Conservation (phyloP, 1,139 yeast genomes). For the Pichia sp. region DNA sequence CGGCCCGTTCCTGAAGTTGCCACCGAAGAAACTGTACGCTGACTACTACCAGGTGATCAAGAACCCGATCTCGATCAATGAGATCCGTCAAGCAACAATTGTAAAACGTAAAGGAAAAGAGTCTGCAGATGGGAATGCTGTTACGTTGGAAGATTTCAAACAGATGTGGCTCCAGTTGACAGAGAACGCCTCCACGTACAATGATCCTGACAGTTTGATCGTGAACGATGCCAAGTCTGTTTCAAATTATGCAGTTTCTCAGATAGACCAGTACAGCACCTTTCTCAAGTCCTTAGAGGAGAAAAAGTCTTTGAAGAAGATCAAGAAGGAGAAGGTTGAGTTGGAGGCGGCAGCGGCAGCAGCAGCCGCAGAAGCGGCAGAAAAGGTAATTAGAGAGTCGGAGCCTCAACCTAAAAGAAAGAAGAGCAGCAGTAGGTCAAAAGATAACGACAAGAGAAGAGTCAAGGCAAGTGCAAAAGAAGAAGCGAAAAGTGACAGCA, state of each 20-base stretch:
- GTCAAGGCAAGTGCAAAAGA: not conserved
- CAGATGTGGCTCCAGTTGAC: constrained; percentile 53
- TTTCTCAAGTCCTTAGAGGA: not conserved
- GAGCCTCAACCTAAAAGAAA: not conserved
- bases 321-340: not conserved
- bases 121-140: constrained; percentile 5
- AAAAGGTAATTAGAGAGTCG: too few relatives aligned
- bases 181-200: constrained; percentile 58
- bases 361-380: too few relatives aligned
- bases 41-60: constrained; percentile 68
- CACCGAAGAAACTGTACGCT: constrained; percentile 42
- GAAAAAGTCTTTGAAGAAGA: not conserved
- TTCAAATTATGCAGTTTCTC: constrained; percentile 38
- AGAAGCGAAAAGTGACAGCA: not conserved
- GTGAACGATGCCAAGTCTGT: constrained; percentile 51
- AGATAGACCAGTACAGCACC: constrained; percentile 13
- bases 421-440: not conserved
- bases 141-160: constrained; percentile 38
- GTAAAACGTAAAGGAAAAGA: constrained; percentile 14
- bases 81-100: constrained; percentile 41
- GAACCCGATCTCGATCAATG: constrained; percentile 65
- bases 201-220: constrained; percentile 58
- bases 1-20: constrained; percentile 24
- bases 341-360: not conserved
- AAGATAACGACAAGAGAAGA: too few relatives aligned